Conservation (phyloP, 2,329 filamentous ascomycete species). For the Apiospora rasikravindrae region DNA sequence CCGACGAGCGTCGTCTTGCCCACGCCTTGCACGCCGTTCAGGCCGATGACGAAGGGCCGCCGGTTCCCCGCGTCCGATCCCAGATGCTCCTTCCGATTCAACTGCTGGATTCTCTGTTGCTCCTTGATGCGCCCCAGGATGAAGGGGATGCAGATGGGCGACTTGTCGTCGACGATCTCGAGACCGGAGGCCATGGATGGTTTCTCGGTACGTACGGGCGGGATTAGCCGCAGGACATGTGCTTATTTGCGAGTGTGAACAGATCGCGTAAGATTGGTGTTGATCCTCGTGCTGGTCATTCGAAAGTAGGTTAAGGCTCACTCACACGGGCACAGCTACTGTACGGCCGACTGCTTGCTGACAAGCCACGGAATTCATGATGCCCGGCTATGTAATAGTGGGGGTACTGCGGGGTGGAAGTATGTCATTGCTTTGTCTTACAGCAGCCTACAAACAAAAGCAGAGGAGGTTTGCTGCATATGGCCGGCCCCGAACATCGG, state of each 20-base stretch:
- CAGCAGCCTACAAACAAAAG: neutral
- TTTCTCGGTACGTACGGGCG: neutral
- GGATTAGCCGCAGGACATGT: neutral
- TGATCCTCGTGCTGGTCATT: neutral
- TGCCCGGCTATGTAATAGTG: slow-evolving; percentile 8
- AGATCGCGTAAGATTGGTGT: neutral
- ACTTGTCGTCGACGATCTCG: slow-evolving; percentile 75
- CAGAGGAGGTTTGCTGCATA: neutral
- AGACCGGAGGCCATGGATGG: neutral
- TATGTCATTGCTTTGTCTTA: neutral
- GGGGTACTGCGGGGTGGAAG: neutral
- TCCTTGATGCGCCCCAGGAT: slow-evolving; percentile 64
- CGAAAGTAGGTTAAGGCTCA: neutral
- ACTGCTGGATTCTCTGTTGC: slow-evolving; percentile 48
- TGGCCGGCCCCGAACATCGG: neutral
- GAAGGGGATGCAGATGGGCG: slow-evolving; percentile 77
- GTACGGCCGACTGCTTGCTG: neutral
- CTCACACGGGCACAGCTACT: no score
- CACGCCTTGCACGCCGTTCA: slow-evolving; percentile 90
- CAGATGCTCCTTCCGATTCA: neutral
- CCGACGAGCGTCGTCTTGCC: slow-evolving; percentile 90
- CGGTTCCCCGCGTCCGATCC: neutral
- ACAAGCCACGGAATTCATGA: slow-evolving; percentile 3
- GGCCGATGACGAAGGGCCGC: slow-evolving; percentile 80
- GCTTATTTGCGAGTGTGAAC: neutral